Evolutionary conservation across 1,284 basidiomycete species (phyloP), one percentile per base, ranked within the genome.

Genomic region (Naganishia cerealis): DNA sequence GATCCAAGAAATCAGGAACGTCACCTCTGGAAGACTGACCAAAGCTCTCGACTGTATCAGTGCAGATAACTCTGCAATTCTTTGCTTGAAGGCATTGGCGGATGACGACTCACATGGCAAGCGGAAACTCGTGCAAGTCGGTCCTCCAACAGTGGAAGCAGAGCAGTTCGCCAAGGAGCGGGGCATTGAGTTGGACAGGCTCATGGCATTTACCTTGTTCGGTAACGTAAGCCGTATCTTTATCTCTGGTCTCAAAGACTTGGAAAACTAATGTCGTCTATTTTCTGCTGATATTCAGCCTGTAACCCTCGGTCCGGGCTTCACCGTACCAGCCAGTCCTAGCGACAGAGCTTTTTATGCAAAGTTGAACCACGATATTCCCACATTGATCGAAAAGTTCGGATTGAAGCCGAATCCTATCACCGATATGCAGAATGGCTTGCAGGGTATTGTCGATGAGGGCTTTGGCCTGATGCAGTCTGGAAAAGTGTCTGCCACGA

Each of bases 41-140:
- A 55, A 54, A n/a, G 77, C 71, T 10, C 66, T 79, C 8, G 78
- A 79, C 71, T 74, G 73, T 55, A 77, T 79, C 70, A 73, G 74
- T 18, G 72, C 73, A 48, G 68, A 57, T 8, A 70, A 65, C 26
- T 65, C 68, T 16, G 16, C 54, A 6, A 12, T 59, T 21, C 36
- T 66, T 18, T 46, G 57, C 21, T 12, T 48, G 26, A 16, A 50
- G 24, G 46, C 58, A 21, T 26, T 69, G 3, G 57, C n/a, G 13
- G 33, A 59, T 16, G 57, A 57, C 38, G 46, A 50, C 5, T 21
- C 46, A 24, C 10, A 50, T 24, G 63, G 63, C 15, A 50, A 61
- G 48, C 36, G 40, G 13, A 56, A 39, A 2, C 33, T 57, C 48
- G 65, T 66, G 16, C 58, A 58, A 29, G 50, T 65, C 9, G 38